phyloP scores from a whole-genome alignment of 495 filamentous ascomycete species.

The Neurospora sp. region DNA sequence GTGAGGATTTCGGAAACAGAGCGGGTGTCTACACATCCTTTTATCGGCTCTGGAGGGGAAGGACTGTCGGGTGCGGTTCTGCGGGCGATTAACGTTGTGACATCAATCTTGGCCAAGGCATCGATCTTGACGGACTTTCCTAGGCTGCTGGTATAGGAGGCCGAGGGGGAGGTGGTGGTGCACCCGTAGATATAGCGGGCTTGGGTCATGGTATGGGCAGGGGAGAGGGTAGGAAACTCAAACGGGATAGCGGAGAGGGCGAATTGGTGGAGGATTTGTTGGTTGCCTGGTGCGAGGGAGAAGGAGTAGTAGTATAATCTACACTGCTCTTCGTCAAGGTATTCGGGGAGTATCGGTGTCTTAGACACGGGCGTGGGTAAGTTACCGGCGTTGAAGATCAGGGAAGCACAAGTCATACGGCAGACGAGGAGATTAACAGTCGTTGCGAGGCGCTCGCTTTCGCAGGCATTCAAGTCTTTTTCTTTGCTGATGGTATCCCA shows the following conservation, averaged over 20 bases:
- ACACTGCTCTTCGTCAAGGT: slow-evolving; percentile 50
- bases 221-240: slow-evolving; percentile 49
- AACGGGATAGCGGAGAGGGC: slow-evolving; percentile 51
- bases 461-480: neutral
- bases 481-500: slow-evolving; percentile 36
- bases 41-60: slow-evolving; percentile 8
- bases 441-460: slow-evolving; percentile 2
- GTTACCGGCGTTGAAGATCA: slow-evolving; percentile 50
- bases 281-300: slow-evolving; percentile 12
- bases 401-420: slow-evolving; percentile 47
- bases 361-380: slow-evolving; percentile 34
- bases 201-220: slow-evolving; percentile 40
- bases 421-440: slow-evolving; percentile 52
- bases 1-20: slow-evolving; percentile 21
- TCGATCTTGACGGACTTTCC: slow-evolving; percentile 53
- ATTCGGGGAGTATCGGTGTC: slow-evolving; percentile 18
- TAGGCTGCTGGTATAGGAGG: slow-evolving; percentile 39
- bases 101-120: slow-evolving; percentile 48
- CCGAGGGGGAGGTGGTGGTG: slow-evolving; percentile 19
- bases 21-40: slow-evolving; percentile 5
- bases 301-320: slow-evolving; percentile 59
- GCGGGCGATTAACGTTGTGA: slow-evolving; percentile 33
- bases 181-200: slow-evolving; percentile 51
- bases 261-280: slow-evolving; percentile 46
- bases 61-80: slow-evolving; percentile 15